Evolutionary conservation across 2,329 filamentous ascomycete genomes (phyloP).

Genomic region (Fusarium odoratissimum): DNA sequence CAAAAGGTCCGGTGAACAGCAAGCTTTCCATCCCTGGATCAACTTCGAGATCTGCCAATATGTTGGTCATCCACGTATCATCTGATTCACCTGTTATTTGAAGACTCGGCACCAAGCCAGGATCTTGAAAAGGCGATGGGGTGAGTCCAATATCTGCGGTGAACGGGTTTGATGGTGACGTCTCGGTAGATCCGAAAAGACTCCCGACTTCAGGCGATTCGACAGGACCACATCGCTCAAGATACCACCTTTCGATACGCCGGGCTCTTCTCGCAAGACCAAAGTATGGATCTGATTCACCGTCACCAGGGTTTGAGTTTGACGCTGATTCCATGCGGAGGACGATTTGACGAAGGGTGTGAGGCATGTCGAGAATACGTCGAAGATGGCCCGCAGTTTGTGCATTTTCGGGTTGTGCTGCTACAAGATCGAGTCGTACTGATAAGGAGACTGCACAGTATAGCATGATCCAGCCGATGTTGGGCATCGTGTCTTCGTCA

Average conservation of each 20-base stretch:
- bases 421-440: slow-evolving; percentile 48
- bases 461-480: slow-evolving; percentile 49
- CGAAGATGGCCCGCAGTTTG: slow-evolving; percentile 45
- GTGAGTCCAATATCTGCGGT: slow-evolving; percentile 16
- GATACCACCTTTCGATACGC: slow-evolving; percentile 41
- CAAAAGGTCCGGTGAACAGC: slow-evolving; percentile 37
- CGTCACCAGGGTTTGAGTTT: slow-evolving; percentile 4
- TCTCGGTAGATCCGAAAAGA: slow-evolving; percentile 29
- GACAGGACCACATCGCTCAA: slow-evolving; percentile 20
- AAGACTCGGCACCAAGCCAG: slow-evolving; percentile 23
- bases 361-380: slow-evolving; percentile 46
- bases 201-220: slow-evolving; percentile 30
- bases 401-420: slow-evolving; percentile 40
- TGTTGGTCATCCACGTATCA: slow-evolving; percentile 29
- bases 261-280: slow-evolving; percentile 37
- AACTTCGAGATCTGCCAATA: slow-evolving; percentile 32
- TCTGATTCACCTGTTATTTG: slow-evolving; percentile 28
- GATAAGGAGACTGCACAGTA: slow-evolving; percentile 48
- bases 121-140: slow-evolving; percentile 15
- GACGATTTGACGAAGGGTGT: slow-evolving; percentile 46
- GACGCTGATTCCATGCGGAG: slow-evolving; percentile 45
- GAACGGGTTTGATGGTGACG: slow-evolving; percentile 22
- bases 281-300: slow-evolving; percentile 42
- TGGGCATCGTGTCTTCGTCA: slow-evolving; percentile 46
- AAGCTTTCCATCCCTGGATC: slow-evolving; percentile 33